Base-by-base conservation (phyloP, 2,329 filamentous ascomycete species). In the Xylariales sp. region DNA sequence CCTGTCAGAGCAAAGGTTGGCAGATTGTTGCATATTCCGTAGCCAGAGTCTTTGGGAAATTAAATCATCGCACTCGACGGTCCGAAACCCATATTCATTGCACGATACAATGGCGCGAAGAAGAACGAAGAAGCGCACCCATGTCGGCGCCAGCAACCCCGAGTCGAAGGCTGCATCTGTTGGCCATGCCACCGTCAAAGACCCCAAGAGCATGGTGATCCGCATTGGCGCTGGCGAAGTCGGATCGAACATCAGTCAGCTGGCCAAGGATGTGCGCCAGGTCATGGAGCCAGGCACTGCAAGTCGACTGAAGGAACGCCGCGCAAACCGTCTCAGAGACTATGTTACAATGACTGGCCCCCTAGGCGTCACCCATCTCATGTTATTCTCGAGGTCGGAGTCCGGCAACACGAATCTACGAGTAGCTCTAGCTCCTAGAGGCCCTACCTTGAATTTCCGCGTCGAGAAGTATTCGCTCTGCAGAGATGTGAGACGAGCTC, bases 281-380 rank as follows among this genome's bases (percentile, higher is more conserved):
- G 91, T 97, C 69, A 95, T 98, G 89, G 89, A 97, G 65, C 93
- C 93, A 1, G 87, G 89, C 40, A 98, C 93, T 4, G 93, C 93
- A 3, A 84, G 83, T 47, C 79, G 91, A 45, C 64, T 98, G 51
- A 95, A 89, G 70, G 91, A 97, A 70, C 78, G 93, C 50, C 82
- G 86, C 65, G 85, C 82, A 28, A 97, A 98, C 69, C 83, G 84
- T 58, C 68, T 97, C 51, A 82, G 86, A 58, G 93, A 98, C 68
- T 98, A 95, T 64, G 84, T 89, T 24, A 86, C 88, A 48, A 98
- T 98, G 93, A 86, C 88, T 45, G 93, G 93, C 3, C 90, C 93
- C 5, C 74, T 98, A 29, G 91, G 93, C 31, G 89, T 98, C 40
- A 88, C 88, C 11, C 93, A 98, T 65, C 72, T 98, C 40, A 73